Evolutionary conservation across 2,329 filamentous ascomycete genomes (phyloP).

Genomic region (Trichoderma sp.): DNA sequence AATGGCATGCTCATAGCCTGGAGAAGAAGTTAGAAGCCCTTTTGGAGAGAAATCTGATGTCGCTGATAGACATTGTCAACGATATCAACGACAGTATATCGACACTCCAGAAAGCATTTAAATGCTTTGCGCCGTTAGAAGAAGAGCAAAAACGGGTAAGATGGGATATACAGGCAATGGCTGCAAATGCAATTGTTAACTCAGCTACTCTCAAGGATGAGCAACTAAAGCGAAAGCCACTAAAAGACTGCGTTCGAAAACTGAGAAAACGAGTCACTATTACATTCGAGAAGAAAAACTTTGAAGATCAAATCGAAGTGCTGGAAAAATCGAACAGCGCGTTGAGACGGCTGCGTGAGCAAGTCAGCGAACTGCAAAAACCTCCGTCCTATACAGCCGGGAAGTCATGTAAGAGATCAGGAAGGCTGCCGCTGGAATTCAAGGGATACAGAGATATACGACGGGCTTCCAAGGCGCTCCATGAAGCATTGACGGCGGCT

Average conservation of each 20-base stretch:
- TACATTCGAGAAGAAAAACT: background rate
- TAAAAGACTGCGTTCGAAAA: background rate
- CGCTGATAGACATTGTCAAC: background rate
- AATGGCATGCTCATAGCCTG: background rate
- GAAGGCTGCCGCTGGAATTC: background rate
- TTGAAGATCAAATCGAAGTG: background rate
- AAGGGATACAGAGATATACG: background rate
- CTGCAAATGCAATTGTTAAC: background rate
- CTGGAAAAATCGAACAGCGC: background rate
- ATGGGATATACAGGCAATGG: background rate
- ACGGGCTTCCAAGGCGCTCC: background rate
- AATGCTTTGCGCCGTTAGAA: background rate
- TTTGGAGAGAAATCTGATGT: background rate
- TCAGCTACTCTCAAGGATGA: background rate
- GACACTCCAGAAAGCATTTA: background rate
- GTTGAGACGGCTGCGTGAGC: background rate
- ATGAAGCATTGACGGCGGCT: background rate
- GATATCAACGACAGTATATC: background rate
- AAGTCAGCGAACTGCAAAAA: background rate
- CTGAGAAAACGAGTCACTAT: slow-evolving; percentile 2
- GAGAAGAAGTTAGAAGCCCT: background rate
- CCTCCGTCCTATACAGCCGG: background rate
- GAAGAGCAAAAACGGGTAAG: background rate
- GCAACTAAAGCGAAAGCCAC: background rate
- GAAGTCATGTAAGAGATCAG: background rate